phyloP scores from a whole-genome alignment of 2,329 filamentous ascomycete genomes.

The Ceratocystis papillata region DNA sequence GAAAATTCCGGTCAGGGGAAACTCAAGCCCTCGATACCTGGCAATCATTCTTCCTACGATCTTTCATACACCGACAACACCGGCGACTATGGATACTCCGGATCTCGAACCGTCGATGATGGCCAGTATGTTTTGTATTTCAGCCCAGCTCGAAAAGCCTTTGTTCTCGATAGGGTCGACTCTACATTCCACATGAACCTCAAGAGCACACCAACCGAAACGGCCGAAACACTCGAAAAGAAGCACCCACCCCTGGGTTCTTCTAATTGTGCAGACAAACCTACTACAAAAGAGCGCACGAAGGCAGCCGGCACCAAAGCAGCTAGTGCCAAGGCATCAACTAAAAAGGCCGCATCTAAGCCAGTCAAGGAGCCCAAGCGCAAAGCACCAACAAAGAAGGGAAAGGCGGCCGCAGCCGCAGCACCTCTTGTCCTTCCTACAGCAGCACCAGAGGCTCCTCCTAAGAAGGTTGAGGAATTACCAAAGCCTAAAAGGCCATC shows the following conservation, averaged over 20 bases:
- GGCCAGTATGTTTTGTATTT: constrained; percentile 61
- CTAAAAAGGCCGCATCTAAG: constrained; percentile 28
- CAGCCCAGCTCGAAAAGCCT: constrained; percentile 60
- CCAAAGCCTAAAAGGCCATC: constrained; percentile 32
- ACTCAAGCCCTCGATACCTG: constrained; percentile 41
- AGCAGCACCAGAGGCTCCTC: constrained; percentile 25
- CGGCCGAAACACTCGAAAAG: constrained; percentile 51
- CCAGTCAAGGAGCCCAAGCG: constrained; percentile 30
- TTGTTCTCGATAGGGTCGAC: constrained; percentile 70
- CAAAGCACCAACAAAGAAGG: constrained; percentile 32
- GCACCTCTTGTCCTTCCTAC: constrained; percentile 33
- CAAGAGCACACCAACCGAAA: constrained; percentile 54
- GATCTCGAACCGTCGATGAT: constrained; percentile 46
- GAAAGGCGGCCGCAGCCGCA: constrained; percentile 31
- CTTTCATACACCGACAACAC: constrained; percentile 45
- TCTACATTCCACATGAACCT: constrained; percentile 85
- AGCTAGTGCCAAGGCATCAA: constrained; percentile 24
- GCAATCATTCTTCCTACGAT: constrained; percentile 45
- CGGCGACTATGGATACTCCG: constrained; percentile 50
- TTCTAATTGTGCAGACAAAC: constrained; percentile 26
- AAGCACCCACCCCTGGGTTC: constrained; percentile 55
- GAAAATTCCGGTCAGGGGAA: constrained; percentile 35
- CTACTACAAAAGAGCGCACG: constrained; percentile 14
- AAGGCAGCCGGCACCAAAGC: constrained; percentile 21
- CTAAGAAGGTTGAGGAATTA: constrained; percentile 23